phyloP scores from a whole-genome alignment of 2,329 filamentous ascomycete genomes.

The Exserohilum turcica region DNA sequence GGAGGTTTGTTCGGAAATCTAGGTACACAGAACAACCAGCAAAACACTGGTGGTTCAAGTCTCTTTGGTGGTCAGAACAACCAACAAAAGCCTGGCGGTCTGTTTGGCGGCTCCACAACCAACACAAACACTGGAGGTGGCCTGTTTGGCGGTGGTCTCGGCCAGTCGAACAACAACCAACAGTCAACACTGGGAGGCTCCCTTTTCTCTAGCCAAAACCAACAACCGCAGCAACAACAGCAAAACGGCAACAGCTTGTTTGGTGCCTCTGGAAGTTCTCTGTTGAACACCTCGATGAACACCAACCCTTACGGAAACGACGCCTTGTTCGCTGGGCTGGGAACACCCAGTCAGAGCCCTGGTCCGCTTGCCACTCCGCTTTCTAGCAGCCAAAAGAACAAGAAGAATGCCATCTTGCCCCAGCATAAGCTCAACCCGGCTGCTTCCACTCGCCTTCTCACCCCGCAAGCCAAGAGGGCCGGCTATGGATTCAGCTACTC shows the following conservation, averaged over 20 bases:
- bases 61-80: slow-evolving; percentile 50
- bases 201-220: slow-evolving; percentile 53
- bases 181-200: slow-evolving; percentile 44
- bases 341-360: slow-evolving; percentile 69
- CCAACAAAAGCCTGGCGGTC: slow-evolving; percentile 53
- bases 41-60: slow-evolving; percentile 36
- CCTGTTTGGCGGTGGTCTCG: slow-evolving; percentile 53
- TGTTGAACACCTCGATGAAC: slow-evolving; percentile 59
- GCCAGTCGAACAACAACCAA: slow-evolving; percentile 50
- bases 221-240: slow-evolving; percentile 49
- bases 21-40: slow-evolving; percentile 39
- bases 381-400: slow-evolving; percentile 74
- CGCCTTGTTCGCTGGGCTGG: slow-evolving; percentile 79
- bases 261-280: slow-evolving; percentile 56
- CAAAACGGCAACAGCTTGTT: slow-evolving; percentile 55
- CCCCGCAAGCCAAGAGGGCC: slow-evolving; percentile 73
- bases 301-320: slow-evolving; percentile 91
- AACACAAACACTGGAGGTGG: slow-evolving; percentile 51
- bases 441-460: slow-evolving; percentile 77
- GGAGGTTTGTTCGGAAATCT: slow-evolving; percentile 45
- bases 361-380: slow-evolving; percentile 92
- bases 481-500: slow-evolving; percentile 94
- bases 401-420: slow-evolving; percentile 79
- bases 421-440: slow-evolving; percentile 86
- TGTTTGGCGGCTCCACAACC: slow-evolving; percentile 46